Base-by-base conservation (phyloP, 1,139 yeast genomes). In the Candida neerlandica region DNA sequence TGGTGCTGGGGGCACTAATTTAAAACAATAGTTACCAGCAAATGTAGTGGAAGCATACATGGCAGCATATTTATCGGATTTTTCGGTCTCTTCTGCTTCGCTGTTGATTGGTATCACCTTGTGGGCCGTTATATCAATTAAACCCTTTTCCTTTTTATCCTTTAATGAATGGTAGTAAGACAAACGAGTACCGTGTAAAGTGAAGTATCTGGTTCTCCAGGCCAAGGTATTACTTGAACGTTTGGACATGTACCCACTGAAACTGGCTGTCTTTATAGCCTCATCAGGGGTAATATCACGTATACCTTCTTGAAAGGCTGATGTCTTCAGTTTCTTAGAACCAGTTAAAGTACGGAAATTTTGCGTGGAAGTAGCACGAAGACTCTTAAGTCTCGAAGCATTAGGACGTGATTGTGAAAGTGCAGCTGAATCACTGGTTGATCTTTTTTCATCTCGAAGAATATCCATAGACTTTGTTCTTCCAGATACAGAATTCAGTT, bases 181-280 rank as follows among this genome's bases (percentile, higher is more conserved):
- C 51, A 94, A 72, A 58, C 99, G 76, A 0, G 99, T 95, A 5
- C 96, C 97, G 68, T 92, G 97, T 41, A 94, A 75, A 1, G 95
- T 85, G 63, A 94, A 94, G 63, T 83, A 94, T 52, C 99, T 81
- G 49, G 87, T 85, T 60, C 92, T 86, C 99, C 99, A 94, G 12
- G 92, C 84, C n/a, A 95, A 81, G 46, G 87, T 81, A 52, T 86
- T 89, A 33, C 97, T 96, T 1, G 78, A 71, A 56, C 89, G 84
- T 66, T 94, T 94, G 47, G 92, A 82, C 96, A 95, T 88, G 96
- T 97, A 94, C 1, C 99, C 99, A 48, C 91, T 85, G 61, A 75
- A 83, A 51, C 80, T 86, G 0, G 98, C 91, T 12, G 85, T 71
- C 58, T 83, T 83, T 44, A 87, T 81, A 0, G 98, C 88, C 43